Conservation (phyloP, 2,329 filamentous ascomycete genomes). For the Colletotrichum sp. region DNA sequence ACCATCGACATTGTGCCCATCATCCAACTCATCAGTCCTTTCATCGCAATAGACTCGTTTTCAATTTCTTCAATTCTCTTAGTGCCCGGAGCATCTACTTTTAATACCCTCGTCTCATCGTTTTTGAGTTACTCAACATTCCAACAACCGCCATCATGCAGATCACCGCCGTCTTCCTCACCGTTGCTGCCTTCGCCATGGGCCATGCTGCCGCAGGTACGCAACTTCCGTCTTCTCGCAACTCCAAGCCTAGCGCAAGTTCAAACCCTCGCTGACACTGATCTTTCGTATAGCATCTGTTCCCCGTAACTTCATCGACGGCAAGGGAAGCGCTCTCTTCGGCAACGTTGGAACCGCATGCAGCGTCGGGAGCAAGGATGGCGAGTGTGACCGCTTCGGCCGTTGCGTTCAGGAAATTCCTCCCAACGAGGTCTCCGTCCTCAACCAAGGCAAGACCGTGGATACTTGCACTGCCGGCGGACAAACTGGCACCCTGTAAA, state of each 20-base stretch:
- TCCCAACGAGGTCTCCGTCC: not conserved
- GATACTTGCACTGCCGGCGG: constrained; percentile 9
- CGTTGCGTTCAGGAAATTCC: constrained; percentile 4
- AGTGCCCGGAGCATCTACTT: not conserved
- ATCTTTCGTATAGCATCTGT: not conserved
- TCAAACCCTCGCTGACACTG: not conserved
- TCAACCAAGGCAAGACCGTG: constrained; percentile 6
- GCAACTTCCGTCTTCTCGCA: not conserved
- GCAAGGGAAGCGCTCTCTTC: constrained; percentile 10
- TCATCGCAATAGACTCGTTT: not conserved
- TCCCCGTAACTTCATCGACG: not conserved
- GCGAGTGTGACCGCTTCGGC: constrained; percentile 13
- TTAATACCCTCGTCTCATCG: not conserved
- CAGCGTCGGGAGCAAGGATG: constrained; percentile 2
- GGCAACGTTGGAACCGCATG: constrained; percentile 4
- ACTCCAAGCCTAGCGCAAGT: fast-evolving
- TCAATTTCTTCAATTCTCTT: not conserved
- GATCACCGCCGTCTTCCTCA: not conserved
- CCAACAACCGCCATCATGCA: not conserved
- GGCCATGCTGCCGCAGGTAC: not conserved
- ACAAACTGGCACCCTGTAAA: constrained; percentile 7
- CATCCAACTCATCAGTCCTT: not conserved
- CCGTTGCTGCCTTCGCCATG: not conserved
- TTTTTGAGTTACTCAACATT: not conserved
- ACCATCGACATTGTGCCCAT: not conserved